Evolutionary conservation across 192 early-diverging fungal species (phyloP).

Genomic region (Mortierella antarctica): DNA sequence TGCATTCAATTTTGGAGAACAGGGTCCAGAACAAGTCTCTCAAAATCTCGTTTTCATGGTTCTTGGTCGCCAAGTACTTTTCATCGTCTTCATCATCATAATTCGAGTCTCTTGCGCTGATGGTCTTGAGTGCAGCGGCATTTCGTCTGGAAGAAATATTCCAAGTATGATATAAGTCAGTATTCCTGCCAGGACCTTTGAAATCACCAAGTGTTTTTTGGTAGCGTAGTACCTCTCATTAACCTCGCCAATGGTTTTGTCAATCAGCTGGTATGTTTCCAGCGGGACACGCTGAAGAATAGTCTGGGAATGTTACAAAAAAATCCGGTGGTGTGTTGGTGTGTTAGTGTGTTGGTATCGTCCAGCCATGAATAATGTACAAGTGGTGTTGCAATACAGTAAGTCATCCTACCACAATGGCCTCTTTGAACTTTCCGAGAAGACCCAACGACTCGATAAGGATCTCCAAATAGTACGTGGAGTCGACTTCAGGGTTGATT

Average conservation of each 20-base stretch:
- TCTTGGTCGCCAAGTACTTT: constrained; percentile 63
- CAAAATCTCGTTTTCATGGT: constrained; percentile 75
- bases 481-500: constrained; percentile 80
- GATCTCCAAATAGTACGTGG: constrained; percentile 82
- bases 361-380: not conserved
- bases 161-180: not conserved
- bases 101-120: constrained; percentile 50
- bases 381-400: no score
- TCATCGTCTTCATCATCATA: constrained; percentile 55
- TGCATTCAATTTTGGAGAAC: constrained; percentile 80
- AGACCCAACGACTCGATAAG: constrained; percentile 75
- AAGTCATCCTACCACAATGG: constrained; percentile 51
- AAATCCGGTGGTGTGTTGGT: not conserved
- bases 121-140: constrained; percentile 47
- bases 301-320: constrained; percentile 57
- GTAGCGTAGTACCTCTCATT: constrained; percentile 70
- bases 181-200: not conserved
- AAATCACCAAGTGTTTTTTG: not conserved
- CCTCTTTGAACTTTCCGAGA: constrained; percentile 64
- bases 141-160: constrained; percentile 19
- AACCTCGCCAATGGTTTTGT: constrained; percentile 77
- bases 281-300: constrained; percentile 75
- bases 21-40: constrained; percentile 80
- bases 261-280: constrained; percentile 77
- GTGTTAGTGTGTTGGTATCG: not conserved